Percentiles rank a stretch among this genome's conserved stretches.
Evolutionary conservation across 2,329 filamentous ascomycete species (phyloP).

Genomic region (Akanthomyces lecanii): DNA sequence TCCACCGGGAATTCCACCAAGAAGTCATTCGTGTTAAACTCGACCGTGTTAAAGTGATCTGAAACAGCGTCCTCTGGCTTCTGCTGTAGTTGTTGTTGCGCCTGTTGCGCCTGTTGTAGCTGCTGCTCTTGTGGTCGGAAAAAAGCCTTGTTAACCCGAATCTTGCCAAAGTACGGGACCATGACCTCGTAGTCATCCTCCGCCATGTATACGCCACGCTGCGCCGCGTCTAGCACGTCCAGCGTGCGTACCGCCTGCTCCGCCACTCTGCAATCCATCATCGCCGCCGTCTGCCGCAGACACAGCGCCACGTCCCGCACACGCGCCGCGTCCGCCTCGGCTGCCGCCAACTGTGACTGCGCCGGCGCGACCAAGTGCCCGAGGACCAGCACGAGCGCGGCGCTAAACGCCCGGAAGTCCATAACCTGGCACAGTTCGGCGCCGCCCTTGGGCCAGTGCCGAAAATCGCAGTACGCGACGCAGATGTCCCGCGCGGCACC

Average conservation of each 20-base stretch:
- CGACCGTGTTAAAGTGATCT: conserved; percentile 7
- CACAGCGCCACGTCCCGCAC: conserved; percentile 3
- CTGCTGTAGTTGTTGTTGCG: background rate
- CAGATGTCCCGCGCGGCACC: conserved; percentile 40
- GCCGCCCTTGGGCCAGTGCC: conserved; percentile 20
- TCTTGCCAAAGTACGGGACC: conserved; percentile 42
- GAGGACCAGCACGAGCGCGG: conserved; percentile 40
- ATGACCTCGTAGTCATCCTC: conserved; percentile 34
- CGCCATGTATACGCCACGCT: conserved; percentile 23
- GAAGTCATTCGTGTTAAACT: conserved; percentile 13
- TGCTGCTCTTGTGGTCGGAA: background rate
- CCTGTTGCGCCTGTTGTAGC: background rate
- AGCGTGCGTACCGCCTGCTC: conserved; percentile 38
- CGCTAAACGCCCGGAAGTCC: conserved; percentile 45
- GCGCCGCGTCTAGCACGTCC: conserved; percentile 31
- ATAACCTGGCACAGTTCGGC: conserved; percentile 38
- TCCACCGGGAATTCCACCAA: background rate
- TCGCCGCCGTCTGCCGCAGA: conserved; percentile 13
- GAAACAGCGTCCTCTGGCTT: background rate
- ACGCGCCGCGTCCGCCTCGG: background rate
- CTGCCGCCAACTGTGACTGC: conserved; percentile 12
- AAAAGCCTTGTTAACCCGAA: conserved; percentile 9
- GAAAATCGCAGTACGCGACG: conserved; percentile 30
- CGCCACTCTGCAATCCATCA: conserved; percentile 38
- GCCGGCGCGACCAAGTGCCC: conserved; percentile 33